Percentiles rank a stretch among this genome's conserved stretches.
These are phyloP conservation scores for Lepidium aucheri DNA, from an alignment of 345 rosid genomes.

Conservation along the genomic window DNA sequence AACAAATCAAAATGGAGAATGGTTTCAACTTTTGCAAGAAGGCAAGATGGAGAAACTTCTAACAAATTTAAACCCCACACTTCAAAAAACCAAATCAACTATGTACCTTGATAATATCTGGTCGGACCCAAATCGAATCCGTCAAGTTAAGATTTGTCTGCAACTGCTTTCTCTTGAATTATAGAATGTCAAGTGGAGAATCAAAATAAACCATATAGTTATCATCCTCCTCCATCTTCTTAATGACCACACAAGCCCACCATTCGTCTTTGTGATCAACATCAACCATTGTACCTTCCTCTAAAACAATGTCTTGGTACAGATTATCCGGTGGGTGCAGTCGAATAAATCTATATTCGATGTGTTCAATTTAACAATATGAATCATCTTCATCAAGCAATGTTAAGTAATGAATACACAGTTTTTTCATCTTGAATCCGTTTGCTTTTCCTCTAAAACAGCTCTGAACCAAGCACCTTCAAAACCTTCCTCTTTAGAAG, in stretches of 20 bases:
- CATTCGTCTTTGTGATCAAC: slow-evolving; percentile 40
- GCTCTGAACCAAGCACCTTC: slow-evolving; percentile 49
- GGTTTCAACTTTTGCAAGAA: background rate
- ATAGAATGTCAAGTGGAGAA: slow-evolving; percentile 41
- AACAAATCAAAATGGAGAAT: background rate
- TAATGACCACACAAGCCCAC: slow-evolving; percentile 50
- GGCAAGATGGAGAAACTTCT: background rate
- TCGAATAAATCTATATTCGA: slow-evolving; percentile 36
- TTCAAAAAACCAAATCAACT: background rate
- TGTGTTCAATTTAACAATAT: slow-evolving; percentile 19
- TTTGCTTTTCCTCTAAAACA: slow-evolving; percentile 31
- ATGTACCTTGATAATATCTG: slow-evolving; percentile 16
- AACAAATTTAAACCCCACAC: background rate
- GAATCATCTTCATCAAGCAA: slow-evolving; percentile 32
- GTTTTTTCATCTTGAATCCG: slow-evolving; percentile 26
- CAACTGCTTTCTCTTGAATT: slow-evolving; percentile 34
- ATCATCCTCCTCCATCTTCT: slow-evolving; percentile 28
- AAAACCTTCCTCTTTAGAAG: slow-evolving; percentile 48
- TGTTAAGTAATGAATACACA: slow-evolving; percentile 32
- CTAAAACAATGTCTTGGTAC: slow-evolving; percentile 9
- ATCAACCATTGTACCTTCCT: slow-evolving; percentile 33
- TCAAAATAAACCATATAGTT: slow-evolving; percentile 42
- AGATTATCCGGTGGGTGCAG: slow-evolving; percentile 35
- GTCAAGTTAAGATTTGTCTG: slow-evolving; percentile 44
- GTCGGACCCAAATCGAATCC: slow-evolving; percentile 37